Conservation (phyloP, 495 filamentous ascomycete species). For the Trichocladium antarcticum region DNA sequence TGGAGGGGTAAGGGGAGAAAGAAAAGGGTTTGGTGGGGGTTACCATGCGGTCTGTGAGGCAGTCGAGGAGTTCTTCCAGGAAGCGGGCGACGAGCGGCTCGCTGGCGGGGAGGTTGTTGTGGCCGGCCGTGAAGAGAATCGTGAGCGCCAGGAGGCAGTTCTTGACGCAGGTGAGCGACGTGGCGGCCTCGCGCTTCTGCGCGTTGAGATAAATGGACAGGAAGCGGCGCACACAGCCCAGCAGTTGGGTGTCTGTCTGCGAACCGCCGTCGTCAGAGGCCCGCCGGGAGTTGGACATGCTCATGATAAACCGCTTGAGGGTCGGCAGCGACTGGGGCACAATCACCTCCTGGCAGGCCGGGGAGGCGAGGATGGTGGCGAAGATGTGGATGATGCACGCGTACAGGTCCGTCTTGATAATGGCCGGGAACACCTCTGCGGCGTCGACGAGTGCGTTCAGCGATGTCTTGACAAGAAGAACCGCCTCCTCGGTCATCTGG, state of each 20-base stretch:
- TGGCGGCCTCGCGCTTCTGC: slow-evolving; percentile 72
- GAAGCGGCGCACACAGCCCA: slow-evolving; percentile 67
- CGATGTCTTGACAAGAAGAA: slow-evolving; percentile 65
- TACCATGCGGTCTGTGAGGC: slow-evolving; percentile 65
- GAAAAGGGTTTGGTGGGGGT: not conserved
- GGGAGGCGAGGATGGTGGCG: slow-evolving; percentile 78
- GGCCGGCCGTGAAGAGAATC: slow-evolving; percentile 73
- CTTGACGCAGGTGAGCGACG: slow-evolving; percentile 77
- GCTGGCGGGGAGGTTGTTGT: slow-evolving; percentile 55
- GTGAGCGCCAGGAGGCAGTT: slow-evolving; percentile 82
- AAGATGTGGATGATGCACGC: slow-evolving; percentile 97
- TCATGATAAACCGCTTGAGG: slow-evolving; percentile 77
- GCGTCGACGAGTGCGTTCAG: slow-evolving; percentile 85
- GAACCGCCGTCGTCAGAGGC: slow-evolving; percentile 20
- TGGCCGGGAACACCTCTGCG: slow-evolving; percentile 84
- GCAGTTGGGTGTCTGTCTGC: slow-evolving; percentile 41
- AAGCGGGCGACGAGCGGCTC: slow-evolving; percentile 60
- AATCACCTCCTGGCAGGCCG: slow-evolving; percentile 73
- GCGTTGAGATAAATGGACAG: slow-evolving; percentile 69
- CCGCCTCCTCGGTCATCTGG: slow-evolving; percentile 68
- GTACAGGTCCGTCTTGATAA: slow-evolving; percentile 94
- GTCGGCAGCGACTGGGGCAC: slow-evolving; percentile 86
- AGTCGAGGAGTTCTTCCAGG: slow-evolving; percentile 69
- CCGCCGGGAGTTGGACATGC: slow-evolving; percentile 45
- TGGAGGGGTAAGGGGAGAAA: slow-evolving; percentile 2